A percentile compares a stretch with the other conserved stretches of the same genome.
phyloP scores from a whole-genome alignment of 306 rosid species.

The cucumber (Cucumis sativus) region Cucumber_9930_V3 NC_026657.2:30533501-30534000 shows the following conservation, averaged over 20 bases:
- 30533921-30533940: constrained; percentile 74
- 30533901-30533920: constrained; percentile 97
- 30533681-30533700: too few relatives aligned
- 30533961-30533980: constrained; percentile 63
- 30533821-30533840: background rate
- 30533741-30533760: background rate
- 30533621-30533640: too few relatives aligned
- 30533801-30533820: background rate
- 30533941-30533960: constrained; percentile 66
- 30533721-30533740: too few relatives aligned
- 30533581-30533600: background rate
- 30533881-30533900: constrained; percentile 97
- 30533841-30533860: constrained; percentile 82
- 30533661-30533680: too few relatives aligned
- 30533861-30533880: constrained; percentile 82
- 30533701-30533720: too few relatives aligned
- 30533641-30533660: too few relatives aligned
- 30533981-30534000: constrained; percentile 82
- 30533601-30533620: too few relatives aligned
- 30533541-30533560: background rate
- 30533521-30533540: background rate
- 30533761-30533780: background rate
- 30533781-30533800: background rate
- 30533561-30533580: background rate
- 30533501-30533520: background rate